These are phyloP conservation scores for Priceomyces melissophilus DNA, from an alignment of 805 yeast genomes.

Conservation along the genomic window DNA sequence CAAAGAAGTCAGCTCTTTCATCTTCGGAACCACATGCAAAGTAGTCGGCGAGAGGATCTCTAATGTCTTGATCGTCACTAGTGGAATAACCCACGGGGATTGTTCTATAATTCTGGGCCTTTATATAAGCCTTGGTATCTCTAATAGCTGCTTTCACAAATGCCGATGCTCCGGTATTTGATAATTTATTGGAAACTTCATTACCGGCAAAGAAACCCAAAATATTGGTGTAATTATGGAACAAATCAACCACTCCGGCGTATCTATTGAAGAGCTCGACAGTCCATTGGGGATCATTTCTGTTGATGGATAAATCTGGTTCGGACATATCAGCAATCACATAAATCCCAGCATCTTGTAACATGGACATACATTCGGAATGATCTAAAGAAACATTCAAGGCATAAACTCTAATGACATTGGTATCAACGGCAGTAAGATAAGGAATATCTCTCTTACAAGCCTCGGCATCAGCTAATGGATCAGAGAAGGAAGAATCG, in stretches of 20 bases:
- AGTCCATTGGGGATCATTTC: slow-evolving; percentile 79
- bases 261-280: slow-evolving; percentile 69
- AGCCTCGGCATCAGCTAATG: slow-evolving; percentile 38
- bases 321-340: slow-evolving; percentile 50
- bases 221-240: slow-evolving; percentile 74
- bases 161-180: slow-evolving; percentile 88
- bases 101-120: slow-evolving; percentile 57
- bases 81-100: slow-evolving; percentile 96
- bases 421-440: slow-evolving; percentile 35
- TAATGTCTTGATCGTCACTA: slow-evolving; percentile 80
- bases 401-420: slow-evolving; percentile 43
- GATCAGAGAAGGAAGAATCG: slow-evolving; percentile 27
- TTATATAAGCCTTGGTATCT: slow-evolving; percentile 77
- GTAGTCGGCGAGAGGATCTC: slow-evolving; percentile 77
- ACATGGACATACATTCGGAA: slow-evolving; percentile 38
- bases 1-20: slow-evolving; percentile 73
- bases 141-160: slow-evolving; percentile 95
- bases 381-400: slow-evolving; percentile 36
- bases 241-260: slow-evolving; percentile 74
- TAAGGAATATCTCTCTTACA: slow-evolving; percentile 43
- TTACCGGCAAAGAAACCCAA: slow-evolving; percentile 97
- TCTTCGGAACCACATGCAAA: slow-evolving; percentile 74
- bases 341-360: slow-evolving; percentile 46
- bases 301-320: slow-evolving; percentile 73
- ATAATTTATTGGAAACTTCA: slow-evolving; percentile 83